Base-by-base conservation (phyloP, 2,329 filamentous ascomycete genomes). In the Fusarium pininemorale region DNA sequence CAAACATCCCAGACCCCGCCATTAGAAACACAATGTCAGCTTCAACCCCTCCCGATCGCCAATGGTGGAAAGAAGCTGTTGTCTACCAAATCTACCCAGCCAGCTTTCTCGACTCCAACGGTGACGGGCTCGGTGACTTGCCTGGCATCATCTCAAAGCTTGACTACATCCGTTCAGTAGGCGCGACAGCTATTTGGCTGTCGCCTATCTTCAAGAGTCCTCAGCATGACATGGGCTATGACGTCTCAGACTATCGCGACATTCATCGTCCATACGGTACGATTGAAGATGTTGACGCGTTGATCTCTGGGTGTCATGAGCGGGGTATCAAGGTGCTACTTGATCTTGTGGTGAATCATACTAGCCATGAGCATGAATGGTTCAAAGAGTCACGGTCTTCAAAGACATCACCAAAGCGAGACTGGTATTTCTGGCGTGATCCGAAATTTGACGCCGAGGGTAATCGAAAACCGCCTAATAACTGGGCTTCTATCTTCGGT, bases 151-250 rank as follows among this genome's bases (percentile, higher is more conserved):
- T 77, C 51, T 78, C 77, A 3, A 78, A 78, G 41, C 71, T 79
- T 20, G 77, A 79, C 30, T 79, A 79, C 41, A 75, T 79, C 35
- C 59, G 81, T 22, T 79, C 67, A 2, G 53, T 78, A 1, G 74
- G 76, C 11, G 74, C 68, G 1, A 65, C 59, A 1, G 68, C 73
- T 7, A 75, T 79, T 28, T 79, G 77, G 77, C 22, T 79, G 1
- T 78, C 78, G 0, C 78, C 78, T 5, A 79, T 80, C 47, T 81
- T 77, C 48, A 77, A 81, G 28, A 77, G 75, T 38, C 89, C 89
- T 0, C 87, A 89, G 68, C 79, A 87, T 47, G 90, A 92, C 62
- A 90, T 91, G 89, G 90, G 90, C 6, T 92, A 92, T 76, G 90
- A 92, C 74, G 87, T 92, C 45, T 86, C 86, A 1, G 87, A 93